Conservation (phyloP, 306 rosid species). For the Trifolium fragiferum region DNA sequence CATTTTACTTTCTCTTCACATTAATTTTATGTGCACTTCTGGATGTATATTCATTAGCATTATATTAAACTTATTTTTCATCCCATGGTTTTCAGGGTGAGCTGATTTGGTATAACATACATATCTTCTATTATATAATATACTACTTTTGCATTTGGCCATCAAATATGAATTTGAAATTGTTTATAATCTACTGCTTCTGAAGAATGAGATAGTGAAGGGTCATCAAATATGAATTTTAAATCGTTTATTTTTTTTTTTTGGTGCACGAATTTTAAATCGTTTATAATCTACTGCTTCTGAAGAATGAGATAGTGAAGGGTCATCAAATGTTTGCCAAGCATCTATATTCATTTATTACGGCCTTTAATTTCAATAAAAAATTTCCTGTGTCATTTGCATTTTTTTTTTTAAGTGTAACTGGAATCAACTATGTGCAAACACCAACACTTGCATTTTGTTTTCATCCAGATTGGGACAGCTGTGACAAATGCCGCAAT, state of each 20-base stretch:
- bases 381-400: constrained; percentile 7
- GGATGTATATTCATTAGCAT: neutral
- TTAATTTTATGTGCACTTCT: constrained; percentile 12
- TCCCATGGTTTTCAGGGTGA: neutral
- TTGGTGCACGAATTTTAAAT: constrained; percentile 12
- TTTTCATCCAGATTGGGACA: constrained; percentile 73
- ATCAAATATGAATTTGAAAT: constrained; percentile 22
- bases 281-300: constrained; percentile 8
- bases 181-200: constrained; percentile 20
- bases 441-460: constrained; percentile 25
- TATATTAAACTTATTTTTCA: constrained; percentile 18
- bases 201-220: constrained; percentile 24
- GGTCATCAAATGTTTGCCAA: constrained; percentile 15
- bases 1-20: constrained; percentile 21
- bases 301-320: constrained; percentile 25
- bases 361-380: constrained; percentile 7
- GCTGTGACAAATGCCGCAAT: constrained; percentile 83
- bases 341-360: constrained; percentile 10
- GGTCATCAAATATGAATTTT: too few species aligned
- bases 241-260: too few species aligned
- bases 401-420: constrained; percentile 12
- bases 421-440: constrained; percentile 20
- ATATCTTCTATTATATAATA: neutral
- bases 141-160: constrained; percentile 24
- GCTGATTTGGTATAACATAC: constrained; percentile 22